phyloP scores from a whole-genome alignment of 1,284 basidiomycete species.

The Melampsora americana region DNA sequence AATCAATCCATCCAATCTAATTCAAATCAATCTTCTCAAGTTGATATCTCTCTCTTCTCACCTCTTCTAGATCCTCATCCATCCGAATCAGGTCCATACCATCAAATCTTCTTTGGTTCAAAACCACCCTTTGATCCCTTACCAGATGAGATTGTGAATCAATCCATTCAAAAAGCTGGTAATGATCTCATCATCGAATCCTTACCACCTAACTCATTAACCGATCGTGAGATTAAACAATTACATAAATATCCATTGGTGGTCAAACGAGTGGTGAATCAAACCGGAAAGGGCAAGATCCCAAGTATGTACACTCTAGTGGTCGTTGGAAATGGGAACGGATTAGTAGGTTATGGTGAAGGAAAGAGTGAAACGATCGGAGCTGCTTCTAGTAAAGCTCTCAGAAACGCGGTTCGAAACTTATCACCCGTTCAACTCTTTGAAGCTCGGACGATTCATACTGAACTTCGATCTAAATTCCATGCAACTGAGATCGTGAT shows the following conservation, averaged over 20 bases:
- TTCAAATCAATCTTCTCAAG: background rate
- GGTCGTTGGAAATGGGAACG: conserved; percentile 53
- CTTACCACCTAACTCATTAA: conserved; percentile 46
- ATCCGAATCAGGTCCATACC: conserved; percentile 32
- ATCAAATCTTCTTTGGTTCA: conserved; percentile 32
- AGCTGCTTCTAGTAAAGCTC: conserved; percentile 51
- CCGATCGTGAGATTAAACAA: conserved; percentile 49
- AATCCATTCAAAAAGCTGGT: conserved; percentile 23
- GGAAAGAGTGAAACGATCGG: conserved; percentile 52
- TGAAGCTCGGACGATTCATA: conserved; percentile 51
- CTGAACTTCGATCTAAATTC: conserved; percentile 51
- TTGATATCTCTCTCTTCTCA: conserved; percentile 41
- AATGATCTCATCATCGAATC: conserved; percentile 32
- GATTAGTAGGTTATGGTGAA: conserved; percentile 53
- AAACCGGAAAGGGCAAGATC: conserved; percentile 53
- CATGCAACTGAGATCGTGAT: conserved; percentile 52
- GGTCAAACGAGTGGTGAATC: conserved; percentile 52
- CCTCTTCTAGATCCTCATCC: conserved; percentile 35
- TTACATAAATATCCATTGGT: conserved; percentile 52
- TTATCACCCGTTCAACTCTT: conserved; percentile 50
- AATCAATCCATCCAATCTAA: background rate
- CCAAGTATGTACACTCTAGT: conserved; percentile 52
- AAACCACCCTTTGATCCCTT: conserved; percentile 22
- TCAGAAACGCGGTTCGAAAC: conserved; percentile 52
- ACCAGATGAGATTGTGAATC: conserved; percentile 30